phyloP scores from a whole-genome alignment of 2,329 filamentous ascomycete genomes.

The Laburnicola sp. region DNA sequence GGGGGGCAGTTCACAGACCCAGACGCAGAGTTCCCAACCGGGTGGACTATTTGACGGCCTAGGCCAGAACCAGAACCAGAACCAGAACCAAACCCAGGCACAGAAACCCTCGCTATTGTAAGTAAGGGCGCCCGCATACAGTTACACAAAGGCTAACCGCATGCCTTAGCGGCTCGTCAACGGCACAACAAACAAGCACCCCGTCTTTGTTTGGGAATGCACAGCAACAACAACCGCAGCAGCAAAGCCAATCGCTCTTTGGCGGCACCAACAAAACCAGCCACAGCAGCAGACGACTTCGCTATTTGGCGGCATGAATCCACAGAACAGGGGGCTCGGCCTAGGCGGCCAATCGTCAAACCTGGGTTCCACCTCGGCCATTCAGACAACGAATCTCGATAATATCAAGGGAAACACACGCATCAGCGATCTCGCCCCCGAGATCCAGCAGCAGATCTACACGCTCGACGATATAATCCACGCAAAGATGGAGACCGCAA shows the following conservation, averaged over 20 bases:
- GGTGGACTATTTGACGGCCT: slow-evolving; percentile 39
- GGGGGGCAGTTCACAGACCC: slow-evolving; percentile 30
- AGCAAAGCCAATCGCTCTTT: slow-evolving; percentile 35
- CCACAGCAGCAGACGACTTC: slow-evolving; percentile 30
- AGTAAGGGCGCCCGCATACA: slow-evolving; percentile 18
- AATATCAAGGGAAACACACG: slow-evolving; percentile 85
- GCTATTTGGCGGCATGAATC: slow-evolving; percentile 39
- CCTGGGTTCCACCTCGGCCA: slow-evolving; percentile 34
- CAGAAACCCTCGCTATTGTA: slow-evolving; percentile 45
- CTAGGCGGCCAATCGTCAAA: slow-evolving; percentile 30
- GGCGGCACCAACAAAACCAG: slow-evolving; percentile 19
- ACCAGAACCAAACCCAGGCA: too few species aligned
- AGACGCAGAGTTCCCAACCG: slow-evolving; percentile 32
- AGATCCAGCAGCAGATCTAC: slow-evolving; percentile 77
- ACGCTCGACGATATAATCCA: slow-evolving; percentile 79
- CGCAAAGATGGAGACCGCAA: slow-evolving; percentile 73
- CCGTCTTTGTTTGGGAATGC: slow-evolving; percentile 39
- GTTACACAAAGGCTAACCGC: slow-evolving; percentile 32
- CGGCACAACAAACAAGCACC: slow-evolving; percentile 30
- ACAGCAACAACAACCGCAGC: slow-evolving; percentile 34
- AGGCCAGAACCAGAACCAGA: slow-evolving; percentile 22
- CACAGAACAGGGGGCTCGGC: slow-evolving; percentile 33
- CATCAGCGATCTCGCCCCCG: slow-evolving; percentile 85
- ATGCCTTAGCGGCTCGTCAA: slow-evolving; percentile 38
- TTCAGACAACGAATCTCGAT: slow-evolving; percentile 46